Base-by-base conservation (phyloP, 345 rosid genomes). In the Eucalyptus brandiana region DNA sequence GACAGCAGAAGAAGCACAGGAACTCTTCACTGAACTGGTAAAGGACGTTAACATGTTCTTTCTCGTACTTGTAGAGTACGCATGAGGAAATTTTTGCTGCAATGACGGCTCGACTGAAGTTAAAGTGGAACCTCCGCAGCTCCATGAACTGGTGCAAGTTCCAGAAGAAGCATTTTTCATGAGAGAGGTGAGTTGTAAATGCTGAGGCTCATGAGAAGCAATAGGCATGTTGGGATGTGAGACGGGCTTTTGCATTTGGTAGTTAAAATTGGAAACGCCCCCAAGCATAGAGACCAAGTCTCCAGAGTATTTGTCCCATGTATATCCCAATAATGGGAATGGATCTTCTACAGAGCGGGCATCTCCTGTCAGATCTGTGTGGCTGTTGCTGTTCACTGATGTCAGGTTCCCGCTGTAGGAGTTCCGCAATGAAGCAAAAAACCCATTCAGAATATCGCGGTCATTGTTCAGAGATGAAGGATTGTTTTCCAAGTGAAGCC, bases 391-490 rank as follows among this genome's bases (percentile, higher is more conserved):
- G 88, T 80, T 92, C 69, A 89, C 86, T 56, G 94, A 88, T 15
- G 91, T 91, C 62, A 93, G 92, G 91, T 91, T 93, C 69, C 89
- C 91, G 15, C 88, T 89, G 87, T 90, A 93, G 87, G 86, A 87
- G 67, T 86, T 92, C 69, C 88, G 93, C 34, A 95, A 56, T 89
- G 96, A 96, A 89, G 95, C 95, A 91, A 96, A 95, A 92, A 94
- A 88, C 51, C 92, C 91, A 89, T 94, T 92, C 2, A 96, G 91
- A 87, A 95, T 95, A 88, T 88, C 87, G 15, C 91, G 87, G 80
- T 92, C 93, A 87, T 53, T 91, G 90, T 91, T 93, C 81, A 92
- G 92, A 44, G 94, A 93, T 65, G 92, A 92, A 28, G 93, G 86
- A 34, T 51, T 44, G 23, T 54, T 86, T 65, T 87, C 91, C 42